Percentiles rank a stretch among this genome's conserved stretches.
Evolutionary conservation across 1,284 basidiomycete species (phyloP).

Genomic region (Trichosporon faecale): DNA sequence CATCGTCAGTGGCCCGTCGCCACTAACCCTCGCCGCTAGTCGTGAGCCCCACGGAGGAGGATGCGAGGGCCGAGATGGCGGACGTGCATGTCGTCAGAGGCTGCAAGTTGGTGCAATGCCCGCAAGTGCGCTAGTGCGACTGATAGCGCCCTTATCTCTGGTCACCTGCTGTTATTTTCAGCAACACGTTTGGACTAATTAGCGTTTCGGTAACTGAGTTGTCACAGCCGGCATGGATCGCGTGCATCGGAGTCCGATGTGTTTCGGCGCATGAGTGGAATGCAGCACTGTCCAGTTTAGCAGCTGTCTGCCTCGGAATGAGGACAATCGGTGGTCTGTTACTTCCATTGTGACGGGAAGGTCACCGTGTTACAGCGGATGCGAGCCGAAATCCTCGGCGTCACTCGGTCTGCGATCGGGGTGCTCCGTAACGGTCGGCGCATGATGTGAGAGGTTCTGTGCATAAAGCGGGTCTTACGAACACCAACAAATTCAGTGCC

Average conservation of each 20-base stretch:
- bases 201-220: background rate
- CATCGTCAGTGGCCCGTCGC: too few species aligned
- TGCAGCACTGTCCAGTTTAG: background rate
- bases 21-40: background rate
- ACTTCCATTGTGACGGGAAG: background rate
- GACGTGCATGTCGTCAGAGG: too few species aligned
- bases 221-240: background rate
- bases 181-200: background rate
- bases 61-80: too few species aligned
- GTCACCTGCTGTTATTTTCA: background rate
- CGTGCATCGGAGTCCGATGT: background rate
- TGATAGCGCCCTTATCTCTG: background rate
- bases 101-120: too few species aligned
- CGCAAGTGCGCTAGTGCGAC: too few species aligned
- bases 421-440: too few species aligned
- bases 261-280: background rate
- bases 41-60: background rate
- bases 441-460: background rate
- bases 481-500: conserved; percentile 1
- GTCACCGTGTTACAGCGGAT: background rate
- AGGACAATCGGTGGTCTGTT: background rate
- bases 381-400: background rate
- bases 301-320: background rate
- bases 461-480: background rate
- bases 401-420: background rate